phyloP scores from a whole-genome alignment of 768 basidiomycete genomes.

The Sistotremastrum suecicum region DNA sequence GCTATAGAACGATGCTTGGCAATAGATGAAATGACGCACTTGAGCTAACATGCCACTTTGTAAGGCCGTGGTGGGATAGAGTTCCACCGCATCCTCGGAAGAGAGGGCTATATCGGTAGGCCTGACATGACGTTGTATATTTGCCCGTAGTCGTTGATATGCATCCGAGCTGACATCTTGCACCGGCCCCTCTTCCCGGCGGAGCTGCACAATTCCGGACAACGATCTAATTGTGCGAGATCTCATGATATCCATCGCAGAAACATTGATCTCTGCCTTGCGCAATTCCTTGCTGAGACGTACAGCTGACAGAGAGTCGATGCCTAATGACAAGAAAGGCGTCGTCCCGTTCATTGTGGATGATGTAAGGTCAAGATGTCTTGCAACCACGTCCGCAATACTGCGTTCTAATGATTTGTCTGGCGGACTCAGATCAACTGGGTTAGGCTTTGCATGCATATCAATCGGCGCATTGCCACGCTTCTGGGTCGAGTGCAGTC shows the following conservation, averaged over 20 bases:
- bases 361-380: no score
- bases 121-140: neutral
- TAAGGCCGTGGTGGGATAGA: slow-evolving; percentile 28
- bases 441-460: no score
- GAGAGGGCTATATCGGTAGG: slow-evolving; percentile 9
- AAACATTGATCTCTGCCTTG: slow-evolving; percentile 18
- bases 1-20: neutral
- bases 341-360: slow-evolving; percentile 1
- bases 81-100: slow-evolving; percentile 17
- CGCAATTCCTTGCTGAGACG: slow-evolving; percentile 24
- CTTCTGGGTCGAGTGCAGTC: no score
- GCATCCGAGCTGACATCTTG: slow-evolving; percentile 4
- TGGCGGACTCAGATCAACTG: no score
- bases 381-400: no score
- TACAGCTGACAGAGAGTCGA: slow-evolving; percentile 34
- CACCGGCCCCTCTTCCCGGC: neutral
- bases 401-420: no score
- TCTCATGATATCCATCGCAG: slow-evolving; percentile 25
- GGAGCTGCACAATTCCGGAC: neutral
- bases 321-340: slow-evolving; percentile 30
- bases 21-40: slow-evolving; percentile 13
- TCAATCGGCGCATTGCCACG: no score
- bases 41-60: slow-evolving; percentile 39
- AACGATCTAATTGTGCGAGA: slow-evolving; percentile 4
- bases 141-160: slow-evolving; percentile 8